phyloP scores from a whole-genome alignment of 257 asterid species.

The Nicotiana tabacum region DNA sequence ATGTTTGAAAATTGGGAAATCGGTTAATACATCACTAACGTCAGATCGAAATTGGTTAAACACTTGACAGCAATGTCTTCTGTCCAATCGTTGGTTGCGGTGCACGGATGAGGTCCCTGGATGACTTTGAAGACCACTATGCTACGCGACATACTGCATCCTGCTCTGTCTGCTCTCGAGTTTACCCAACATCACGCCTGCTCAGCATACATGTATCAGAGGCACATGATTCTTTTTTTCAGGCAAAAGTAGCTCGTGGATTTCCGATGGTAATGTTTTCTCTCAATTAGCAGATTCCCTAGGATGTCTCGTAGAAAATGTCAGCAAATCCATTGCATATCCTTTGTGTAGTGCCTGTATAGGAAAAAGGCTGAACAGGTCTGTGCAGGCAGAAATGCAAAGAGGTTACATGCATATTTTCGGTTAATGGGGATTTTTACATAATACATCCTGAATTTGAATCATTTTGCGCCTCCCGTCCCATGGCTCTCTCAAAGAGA shows the following conservation, averaged over 20 bases:
- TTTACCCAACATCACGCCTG: conserved; percentile 82
- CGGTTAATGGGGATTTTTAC: neutral
- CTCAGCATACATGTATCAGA: conserved; percentile 93
- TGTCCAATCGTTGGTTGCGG: conserved; percentile 94
- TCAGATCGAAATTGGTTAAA: neutral
- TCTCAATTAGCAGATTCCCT: neutral
- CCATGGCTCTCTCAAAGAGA: neutral
- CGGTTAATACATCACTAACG: neutral
- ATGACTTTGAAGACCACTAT: conserved; percentile 86
- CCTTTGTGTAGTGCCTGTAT: neutral
- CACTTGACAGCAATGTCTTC: conserved; percentile 35
- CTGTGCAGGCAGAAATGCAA: neutral
- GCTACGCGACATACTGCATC: conserved; percentile 83
- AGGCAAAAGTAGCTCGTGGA: conserved; percentile 94
- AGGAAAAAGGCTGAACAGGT: neutral
- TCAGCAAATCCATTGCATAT: neutral
- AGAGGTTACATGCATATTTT: neutral
- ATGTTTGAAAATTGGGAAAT: neutral
- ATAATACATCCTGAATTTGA: neutral
- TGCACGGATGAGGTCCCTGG: conserved; percentile 54
- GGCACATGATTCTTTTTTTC: conserved; percentile 91
- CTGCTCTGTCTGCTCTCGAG: conserved; percentile 90
- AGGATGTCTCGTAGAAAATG: neutral
- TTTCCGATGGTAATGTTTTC: conserved; percentile 57
- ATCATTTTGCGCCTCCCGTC: neutral